Conservation (phyloP, 495 filamentous ascomycete genomes). For the Oleoguttula mirabilis region DNA sequence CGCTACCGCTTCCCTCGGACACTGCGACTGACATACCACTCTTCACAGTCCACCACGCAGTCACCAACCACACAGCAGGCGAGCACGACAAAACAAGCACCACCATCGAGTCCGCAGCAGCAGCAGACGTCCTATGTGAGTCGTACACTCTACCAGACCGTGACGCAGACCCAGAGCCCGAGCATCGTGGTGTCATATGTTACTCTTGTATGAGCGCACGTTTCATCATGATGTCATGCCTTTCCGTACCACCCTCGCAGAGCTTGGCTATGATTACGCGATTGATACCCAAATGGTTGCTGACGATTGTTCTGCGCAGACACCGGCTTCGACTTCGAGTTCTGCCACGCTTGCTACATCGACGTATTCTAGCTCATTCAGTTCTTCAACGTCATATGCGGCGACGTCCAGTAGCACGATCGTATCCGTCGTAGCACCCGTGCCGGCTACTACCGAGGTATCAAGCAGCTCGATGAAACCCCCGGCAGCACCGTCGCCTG, state of each 20-base stretch:
- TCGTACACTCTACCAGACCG: conserved; percentile 13
- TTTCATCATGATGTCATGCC: conserved; percentile 16
- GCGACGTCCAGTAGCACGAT: conserved; percentile 1
- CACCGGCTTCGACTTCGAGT: conserved; percentile 1
- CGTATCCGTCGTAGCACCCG: background rate
- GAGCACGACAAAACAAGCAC: background rate
- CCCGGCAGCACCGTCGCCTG: conserved; percentile 1
- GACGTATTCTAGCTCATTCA: too few species aligned
- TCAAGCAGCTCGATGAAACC: background rate
- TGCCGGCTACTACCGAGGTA: background rate
- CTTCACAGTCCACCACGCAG: conserved; percentile 10
- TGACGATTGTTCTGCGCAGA: conserved; percentile 5
- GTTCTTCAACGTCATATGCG: background rate
- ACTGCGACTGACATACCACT: background rate
- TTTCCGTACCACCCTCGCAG: background rate
- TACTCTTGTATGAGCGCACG: conserved; percentile 16
- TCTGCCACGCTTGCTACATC: too few species aligned
- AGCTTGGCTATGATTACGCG: too few species aligned
- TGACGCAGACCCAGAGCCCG: conserved; percentile 10
- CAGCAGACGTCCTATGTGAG: conserved; percentile 15
- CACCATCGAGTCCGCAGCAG: background rate
- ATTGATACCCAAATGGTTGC: too few species aligned
- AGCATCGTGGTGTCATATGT: conserved; percentile 17
- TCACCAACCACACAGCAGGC: conserved; percentile 1
- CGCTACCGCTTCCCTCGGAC: background rate